Evolutionary conservation across 441 rosid species (phyloP), one percentile per base, ranked within the genome.

Genomic region (Kokia cookei): DNA sequence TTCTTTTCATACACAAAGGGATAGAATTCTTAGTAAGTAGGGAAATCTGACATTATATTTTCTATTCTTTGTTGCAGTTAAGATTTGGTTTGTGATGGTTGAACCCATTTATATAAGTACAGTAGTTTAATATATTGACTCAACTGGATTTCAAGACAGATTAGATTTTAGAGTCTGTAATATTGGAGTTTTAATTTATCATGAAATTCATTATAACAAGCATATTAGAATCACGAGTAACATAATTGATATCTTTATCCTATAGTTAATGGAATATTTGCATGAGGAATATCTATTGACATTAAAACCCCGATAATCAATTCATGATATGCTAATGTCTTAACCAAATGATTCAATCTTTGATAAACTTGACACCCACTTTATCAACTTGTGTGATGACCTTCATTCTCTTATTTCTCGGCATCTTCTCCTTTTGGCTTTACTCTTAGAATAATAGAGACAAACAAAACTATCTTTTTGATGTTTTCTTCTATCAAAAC

Each of bases 41-140:
- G 5, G 40, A 35, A 35, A 35, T 35, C 40, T 35, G 40, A 7
- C 40, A 91, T 85, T 82, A 83, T 84, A 75, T 89, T 84, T 85
- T 89, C 87, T 83, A 84, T 89, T 89, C 88, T 84, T 87, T 76
- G 67, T 79, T 81, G 90, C 86, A 81, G 84, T 80, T 82, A 84
- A 76, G 73, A 77, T 72, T 81, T 81, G 70, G 67, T 67, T 72
- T 59, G 57, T 66, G 57, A 76, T 48, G 69, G 54, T 69, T 40
- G 68, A 42, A 64, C 14, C 71, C 62, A 35, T 81, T 22, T 69
- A 70, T 72, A 35, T 7, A 35, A 70, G 68, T 47, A 73, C 75
- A 63, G 74, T 65, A 72, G 71, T 73, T 80, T 73, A 78, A 47
- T 14, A 79, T 67, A 79, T 81, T 8, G 50, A 75, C 73, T 62